Base-by-base conservation (phyloP, 2,329 filamentous ascomycete species). In the Calycina herbarum region DNA sequence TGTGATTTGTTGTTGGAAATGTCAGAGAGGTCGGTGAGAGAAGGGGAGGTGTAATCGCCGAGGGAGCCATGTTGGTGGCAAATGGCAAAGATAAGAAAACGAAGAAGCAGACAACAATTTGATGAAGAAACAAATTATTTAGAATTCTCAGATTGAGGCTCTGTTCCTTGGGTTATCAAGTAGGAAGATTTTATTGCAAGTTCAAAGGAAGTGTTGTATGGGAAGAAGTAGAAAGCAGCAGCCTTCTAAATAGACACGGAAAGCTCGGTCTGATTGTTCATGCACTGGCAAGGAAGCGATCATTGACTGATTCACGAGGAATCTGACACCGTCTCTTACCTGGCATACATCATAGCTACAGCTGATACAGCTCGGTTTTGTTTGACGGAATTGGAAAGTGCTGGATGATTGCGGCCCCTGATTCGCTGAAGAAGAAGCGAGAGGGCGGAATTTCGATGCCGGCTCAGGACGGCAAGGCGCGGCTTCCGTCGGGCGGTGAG, bases 1-100 rank as follows among this genome's bases (percentile, higher is more conserved):
- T 82, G 73, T 84, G 84, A 66, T 77, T 75, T 56, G 76, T 73
- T 63, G 78, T 76, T 42, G 78, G 75, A 57, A 74, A 72, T 20
- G 79, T 74, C 57, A 79, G 74, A 71, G 71, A 71, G 15, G 67
- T 71, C 0, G 72, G 67, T n/a, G 72, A 70, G 20, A 70, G 57
- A 35, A 70, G 64, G 33, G 67, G 63, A 58, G 69, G 68, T 31
- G 66, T 68, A 59, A 72, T 67, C 27, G 68, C 70, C 5, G 73
- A 74, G 15, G 72, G 73, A 57, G 72, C 71, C 72, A 74, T 74
- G 61, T 65, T 51, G 59, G 24, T 35, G 57, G 63, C 38, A 27
- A 59, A 64, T 38, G 60, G 56, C 8, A 29, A 31, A 15, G 42
- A 64, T 33, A 45, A 57, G 35, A 33, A 5, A 24, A 54, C 3